Evolutionary conservation across 2,329 filamentous ascomycete species (phyloP).

Genomic region (Atkinsonella hypoxylon): DNA sequence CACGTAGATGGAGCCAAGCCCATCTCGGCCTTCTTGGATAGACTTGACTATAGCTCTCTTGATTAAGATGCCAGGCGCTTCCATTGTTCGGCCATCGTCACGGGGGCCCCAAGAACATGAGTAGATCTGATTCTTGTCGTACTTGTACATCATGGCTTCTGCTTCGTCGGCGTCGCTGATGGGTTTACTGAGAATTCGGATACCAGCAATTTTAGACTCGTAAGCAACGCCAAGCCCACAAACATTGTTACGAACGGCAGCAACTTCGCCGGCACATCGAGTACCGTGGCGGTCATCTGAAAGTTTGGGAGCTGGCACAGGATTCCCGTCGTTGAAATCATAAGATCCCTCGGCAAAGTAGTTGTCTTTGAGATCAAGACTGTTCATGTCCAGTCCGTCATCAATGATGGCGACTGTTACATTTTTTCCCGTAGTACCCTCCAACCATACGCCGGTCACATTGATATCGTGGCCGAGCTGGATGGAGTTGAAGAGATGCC

Average conservation of each 20-base stretch:
- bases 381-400: slow-evolving; percentile 93
- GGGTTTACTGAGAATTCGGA: slow-evolving; percentile 82
- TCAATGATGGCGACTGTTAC: slow-evolving; percentile 89
- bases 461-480: slow-evolving; percentile 87
- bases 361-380: slow-evolving; percentile 81
- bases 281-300: slow-evolving; percentile 85
- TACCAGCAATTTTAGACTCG: slow-evolving; percentile 77
- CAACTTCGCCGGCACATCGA: slow-evolving; percentile 86
- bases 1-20: slow-evolving; percentile 84
- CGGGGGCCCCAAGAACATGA: slow-evolving; percentile 98
- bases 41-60: slow-evolving; percentile 84
- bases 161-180: slow-evolving; percentile 93
- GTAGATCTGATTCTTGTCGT: slow-evolving; percentile 88
- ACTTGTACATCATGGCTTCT: slow-evolving; percentile 82
- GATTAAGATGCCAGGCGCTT: slow-evolving; percentile 81
- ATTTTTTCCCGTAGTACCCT: slow-evolving; percentile 82
- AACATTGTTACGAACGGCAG: slow-evolving; percentile 81
- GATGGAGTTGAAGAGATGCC: slow-evolving; percentile 81
- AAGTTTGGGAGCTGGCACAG: slow-evolving; percentile 71
- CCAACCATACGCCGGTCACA: slow-evolving; percentile 84
- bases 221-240: slow-evolving; percentile 96
- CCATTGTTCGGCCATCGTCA: slow-evolving; percentile 89
- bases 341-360: slow-evolving; percentile 89
- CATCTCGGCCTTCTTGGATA: slow-evolving; percentile 73
- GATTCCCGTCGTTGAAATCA: slow-evolving; percentile 82